Base-by-base conservation (phyloP, 2,329 filamentous ascomycete genomes). In the Colletotrichum tabaci region DNA sequence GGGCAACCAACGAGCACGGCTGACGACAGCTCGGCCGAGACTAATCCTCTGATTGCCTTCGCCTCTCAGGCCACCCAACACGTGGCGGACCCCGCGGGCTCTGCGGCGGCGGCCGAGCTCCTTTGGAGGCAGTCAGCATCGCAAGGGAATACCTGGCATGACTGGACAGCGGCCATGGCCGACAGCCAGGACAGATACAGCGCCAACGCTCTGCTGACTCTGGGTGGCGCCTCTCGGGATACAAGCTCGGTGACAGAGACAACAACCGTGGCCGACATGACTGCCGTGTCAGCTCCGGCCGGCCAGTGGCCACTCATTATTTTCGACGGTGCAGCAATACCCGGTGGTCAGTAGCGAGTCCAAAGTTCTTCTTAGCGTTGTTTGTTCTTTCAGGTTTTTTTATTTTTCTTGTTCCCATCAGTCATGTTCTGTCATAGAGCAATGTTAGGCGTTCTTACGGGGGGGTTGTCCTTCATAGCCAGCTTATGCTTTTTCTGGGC, bases 81-180 rank as follows among this genome's bases (percentile, higher is more conserved):
- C n/a, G 75, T 79, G n/a, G 63, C 63, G 21, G 73, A 74, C n/a
- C 60, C 74, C 1, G 73, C 78, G 21, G 70, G 76, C 15, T 52
- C 74, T 8, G 75, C 78, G 40, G 71, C 76, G 8, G 55, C 74
- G 0, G 63, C 77, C 6, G 79, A 80, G n/a, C 77, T 78, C 71
- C 77, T 81, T 73, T 83, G 78, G 80, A 78, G 78, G 46, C 75
- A 77, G 15, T 50, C 47, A 4, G 60, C 69, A 4, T 73, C 73
- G 13, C 77, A 79, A 4, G 82, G 80, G 9, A 88, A 85, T 71
- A 82, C 85, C 0, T 89, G 87, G 87, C 83, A 87, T 18, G 85
- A 88, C 77, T 89, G 87, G 87, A 85, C 86, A 10, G 82, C 84
- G 0, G 85, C 86, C 64, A 85, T 89, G 38, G 82, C 84, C 44